Evolutionary conservation across 1,284 basidiomycete genomes (phyloP), one percentile per base, ranked within the genome.

Genomic region (Ceratobasidium sp.): DNA sequence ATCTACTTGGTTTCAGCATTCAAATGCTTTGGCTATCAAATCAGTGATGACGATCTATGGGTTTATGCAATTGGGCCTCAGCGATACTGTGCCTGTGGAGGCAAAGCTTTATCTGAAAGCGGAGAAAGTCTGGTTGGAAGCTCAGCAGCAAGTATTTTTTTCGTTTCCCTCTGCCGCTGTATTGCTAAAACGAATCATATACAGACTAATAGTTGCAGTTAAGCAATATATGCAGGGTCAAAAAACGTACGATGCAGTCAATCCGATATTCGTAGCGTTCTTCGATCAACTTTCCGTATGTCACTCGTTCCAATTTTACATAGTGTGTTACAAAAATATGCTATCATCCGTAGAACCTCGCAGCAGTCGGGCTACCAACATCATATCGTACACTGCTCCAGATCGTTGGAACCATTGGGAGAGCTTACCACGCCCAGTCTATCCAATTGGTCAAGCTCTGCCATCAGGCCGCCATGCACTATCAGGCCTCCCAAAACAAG

Each of bases 41-140:
- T 55, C 36, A 10, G 26, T 53, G 1, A 69, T 69, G 65, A 48
- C 41, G 32, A 18, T 69, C 12, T 57, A 69, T 21, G 53, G 65
- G 8, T 39, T 57, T 39, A 58, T 55, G 53, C n/a, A 69, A 23
- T 2, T 69, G 3, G 26, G 53, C 8, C 6, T 18, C 12, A 53
- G 30, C 5, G 43, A 48, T 21, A 34, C 18, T 18, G n/a, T 48
- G 14, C 21, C n/a, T 3, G 23, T 28, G 6, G 46, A 8, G 6
- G 36, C 45, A 50, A 14, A 21, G 18, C 28, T 62, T 14, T 30
- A 62, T 12, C 23, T 62, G 60, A 62, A 30, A n/a, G 36, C 46
- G 30, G 30, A 62, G n/a, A 12, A 48, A 34, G n/a, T 34, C 9
- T 62, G 60, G 60, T 4, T 48, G 41, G 18, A 23, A 16, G 60